Evolutionary conservation across 2,329 filamentous ascomycete species (phyloP).

Genomic region (Tolypocladium sp.): DNA sequence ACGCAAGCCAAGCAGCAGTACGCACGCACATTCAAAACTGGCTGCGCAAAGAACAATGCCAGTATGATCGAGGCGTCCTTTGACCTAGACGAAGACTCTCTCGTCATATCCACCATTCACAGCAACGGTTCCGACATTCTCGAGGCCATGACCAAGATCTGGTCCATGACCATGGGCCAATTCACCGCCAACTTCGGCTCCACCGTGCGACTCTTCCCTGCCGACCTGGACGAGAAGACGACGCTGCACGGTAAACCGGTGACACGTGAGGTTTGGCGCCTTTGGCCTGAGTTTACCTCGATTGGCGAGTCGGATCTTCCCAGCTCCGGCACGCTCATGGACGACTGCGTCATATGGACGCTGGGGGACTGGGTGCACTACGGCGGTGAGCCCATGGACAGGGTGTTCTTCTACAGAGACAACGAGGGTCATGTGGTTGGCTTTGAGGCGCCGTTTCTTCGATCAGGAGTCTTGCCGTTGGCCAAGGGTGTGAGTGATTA

Average conservation of each 20-base stretch:
- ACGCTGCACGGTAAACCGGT: slow-evolving; percentile 7
- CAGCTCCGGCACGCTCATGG: slow-evolving; percentile 7
- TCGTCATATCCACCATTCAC: slow-evolving; percentile 11
- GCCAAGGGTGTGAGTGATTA: not conserved
- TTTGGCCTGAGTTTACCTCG: slow-evolving; percentile 15
- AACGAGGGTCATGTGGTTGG: slow-evolving; percentile 13
- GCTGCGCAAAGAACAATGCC: not conserved
- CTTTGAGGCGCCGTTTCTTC: slow-evolving; percentile 22
- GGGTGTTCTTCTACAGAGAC: slow-evolving; percentile 19
- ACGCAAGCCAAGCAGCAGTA: slow-evolving; percentile 13
- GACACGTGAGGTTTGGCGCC: slow-evolving; percentile 14
- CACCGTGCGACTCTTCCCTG: slow-evolving; percentile 15
- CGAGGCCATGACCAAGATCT: slow-evolving; percentile 10
- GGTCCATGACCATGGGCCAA: slow-evolving; percentile 11
- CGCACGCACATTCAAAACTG: slow-evolving; percentile 5
- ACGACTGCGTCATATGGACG: slow-evolving; percentile 21
- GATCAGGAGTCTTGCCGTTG: slow-evolving; percentile 14
- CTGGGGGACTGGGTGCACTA: slow-evolving; percentile 25
- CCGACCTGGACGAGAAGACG: slow-evolving; percentile 6
- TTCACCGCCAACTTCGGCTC: slow-evolving; percentile 10
- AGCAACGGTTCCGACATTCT: slow-evolving; percentile 13
- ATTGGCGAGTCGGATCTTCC: slow-evolving; percentile 17
- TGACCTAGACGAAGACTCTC: slow-evolving; percentile 13
- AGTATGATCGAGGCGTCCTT: slow-evolving; percentile 8
- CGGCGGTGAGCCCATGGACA: slow-evolving; percentile 21